phyloP scores from a whole-genome alignment of 495 filamentous ascomycete species.

The Penicillium ucsense region DNA sequence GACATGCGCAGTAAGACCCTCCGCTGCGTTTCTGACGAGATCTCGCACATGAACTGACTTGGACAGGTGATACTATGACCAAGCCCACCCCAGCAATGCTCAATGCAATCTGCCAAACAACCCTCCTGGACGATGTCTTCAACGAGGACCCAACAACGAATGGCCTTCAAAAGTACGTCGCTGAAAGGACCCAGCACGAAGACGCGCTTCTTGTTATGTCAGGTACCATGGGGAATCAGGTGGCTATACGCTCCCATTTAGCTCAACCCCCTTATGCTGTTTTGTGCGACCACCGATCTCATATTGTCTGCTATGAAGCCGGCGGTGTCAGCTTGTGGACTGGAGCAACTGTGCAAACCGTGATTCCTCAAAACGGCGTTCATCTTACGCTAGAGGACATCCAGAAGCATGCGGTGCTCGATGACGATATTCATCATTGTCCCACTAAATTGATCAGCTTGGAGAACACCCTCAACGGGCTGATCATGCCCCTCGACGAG shows the following conservation, averaged over 20 bases:
- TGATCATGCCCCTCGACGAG: constrained; percentile 66
- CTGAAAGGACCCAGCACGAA: constrained; percentile 60
- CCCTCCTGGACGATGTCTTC: constrained; percentile 76
- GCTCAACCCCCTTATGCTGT: constrained; percentile 41
- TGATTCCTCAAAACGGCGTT: constrained; percentile 48
- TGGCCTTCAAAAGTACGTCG: constrained; percentile 59
- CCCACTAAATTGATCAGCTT: constrained; percentile 74
- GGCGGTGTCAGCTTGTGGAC: constrained; percentile 40
- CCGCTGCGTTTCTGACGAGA: constrained; percentile 6
- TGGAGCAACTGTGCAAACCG: constrained; percentile 30
- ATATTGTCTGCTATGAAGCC: constrained; percentile 41
- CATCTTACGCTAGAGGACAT: constrained; percentile 74
- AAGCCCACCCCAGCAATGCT: constrained; percentile 80
- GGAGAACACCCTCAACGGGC: constrained; percentile 77
- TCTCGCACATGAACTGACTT: not conserved
- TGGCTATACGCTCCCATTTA: constrained; percentile 39
- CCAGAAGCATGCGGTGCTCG: constrained; percentile 36
- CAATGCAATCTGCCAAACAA: constrained; percentile 45
- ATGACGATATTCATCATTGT: constrained; percentile 38
- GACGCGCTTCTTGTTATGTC: constrained; percentile 65
- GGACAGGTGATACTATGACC: constrained; percentile 64
- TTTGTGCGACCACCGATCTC: constrained; percentile 37
- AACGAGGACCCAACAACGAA: constrained; percentile 70
- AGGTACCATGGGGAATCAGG: constrained; percentile 73
- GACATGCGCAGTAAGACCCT: constrained; percentile 42